These are phyloP conservation scores for Geranium brycei DNA, from an alignment of 345 rosid species.

Conservation along the genomic window DNA sequence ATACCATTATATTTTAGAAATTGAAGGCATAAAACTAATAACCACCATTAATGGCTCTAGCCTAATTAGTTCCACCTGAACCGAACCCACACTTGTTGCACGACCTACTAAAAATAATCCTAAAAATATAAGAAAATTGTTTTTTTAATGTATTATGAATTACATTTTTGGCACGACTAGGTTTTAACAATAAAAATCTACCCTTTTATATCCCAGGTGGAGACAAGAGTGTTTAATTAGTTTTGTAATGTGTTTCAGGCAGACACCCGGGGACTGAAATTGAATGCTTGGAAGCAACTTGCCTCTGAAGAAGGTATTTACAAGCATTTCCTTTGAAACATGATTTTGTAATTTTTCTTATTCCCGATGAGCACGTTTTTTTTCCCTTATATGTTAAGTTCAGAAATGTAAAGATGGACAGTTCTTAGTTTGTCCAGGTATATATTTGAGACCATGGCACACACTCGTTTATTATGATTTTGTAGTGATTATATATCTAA, in stretches of 20 bases:
- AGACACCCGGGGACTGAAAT: conserved; percentile 59
- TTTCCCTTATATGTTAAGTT: too few relatives aligned
- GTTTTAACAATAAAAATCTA: not conserved
- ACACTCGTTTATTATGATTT: not conserved
- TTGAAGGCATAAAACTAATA: too few relatives aligned
- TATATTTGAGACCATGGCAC: not conserved
- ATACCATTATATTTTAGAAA: too few relatives aligned
- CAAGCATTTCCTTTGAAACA: not conserved
- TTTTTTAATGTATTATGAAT: too few relatives aligned
- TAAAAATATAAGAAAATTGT: too few relatives aligned
- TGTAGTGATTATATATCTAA: not conserved
- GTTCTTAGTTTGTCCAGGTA: not conserved
- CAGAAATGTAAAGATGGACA: not conserved
- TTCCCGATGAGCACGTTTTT: not conserved
- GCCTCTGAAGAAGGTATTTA: conserved; percentile 77
- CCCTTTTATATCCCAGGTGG: not conserved
- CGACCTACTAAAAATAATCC: too few relatives aligned
- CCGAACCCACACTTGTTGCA: too few relatives aligned
- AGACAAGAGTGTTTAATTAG: not conserved
- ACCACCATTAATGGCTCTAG: too few relatives aligned
- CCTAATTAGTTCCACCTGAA: too few relatives aligned
- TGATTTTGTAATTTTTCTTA: not conserved
- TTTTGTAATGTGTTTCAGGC: conserved; percentile 32
- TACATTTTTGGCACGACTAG: not conserved
- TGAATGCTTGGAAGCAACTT: conserved; percentile 86